Percentiles rank a stretch among this genome's conserved stretches.
phyloP scores from a whole-genome alignment of 306 rosid genomes.

The Hippophae gyantsensis region DNA sequence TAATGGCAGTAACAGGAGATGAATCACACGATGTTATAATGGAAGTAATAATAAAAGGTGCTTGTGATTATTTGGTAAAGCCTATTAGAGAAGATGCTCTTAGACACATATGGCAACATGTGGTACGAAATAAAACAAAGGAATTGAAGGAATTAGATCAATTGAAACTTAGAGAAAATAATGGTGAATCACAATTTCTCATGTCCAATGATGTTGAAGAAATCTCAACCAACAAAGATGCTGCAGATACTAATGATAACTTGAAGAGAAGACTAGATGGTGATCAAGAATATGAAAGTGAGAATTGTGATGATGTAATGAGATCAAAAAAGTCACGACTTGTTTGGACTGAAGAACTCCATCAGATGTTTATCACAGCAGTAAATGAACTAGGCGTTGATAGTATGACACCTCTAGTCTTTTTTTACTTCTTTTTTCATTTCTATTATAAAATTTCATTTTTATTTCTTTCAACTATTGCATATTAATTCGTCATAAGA shows the following conservation, averaged over 20 bases:
- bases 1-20: background rate
- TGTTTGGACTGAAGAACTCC: constrained; percentile 2
- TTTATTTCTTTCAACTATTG: background rate
- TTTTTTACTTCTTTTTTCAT: background rate
- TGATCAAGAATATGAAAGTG: background rate
- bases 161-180: background rate
- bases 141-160: background rate
- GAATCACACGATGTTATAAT: background rate
- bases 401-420: background rate
- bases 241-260: background rate
- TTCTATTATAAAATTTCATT: background rate
- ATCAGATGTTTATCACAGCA: background rate
- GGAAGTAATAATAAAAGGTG: background rate
- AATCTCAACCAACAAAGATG: background rate
- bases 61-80: background rate
- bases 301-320: background rate
- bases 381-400: background rate
- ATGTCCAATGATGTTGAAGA: background rate
- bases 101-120: background rate
- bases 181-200: background rate
- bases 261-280: too few species aligned
- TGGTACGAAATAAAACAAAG: background rate
- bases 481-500: too few species aligned
- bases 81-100: background rate
- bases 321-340: background rate